A percentile compares a stretch with the other conserved stretches of the same genome.
phyloP scores from a whole-genome alignment of 495 filamentous ascomycete species.

The Halenospora varia region DNA sequence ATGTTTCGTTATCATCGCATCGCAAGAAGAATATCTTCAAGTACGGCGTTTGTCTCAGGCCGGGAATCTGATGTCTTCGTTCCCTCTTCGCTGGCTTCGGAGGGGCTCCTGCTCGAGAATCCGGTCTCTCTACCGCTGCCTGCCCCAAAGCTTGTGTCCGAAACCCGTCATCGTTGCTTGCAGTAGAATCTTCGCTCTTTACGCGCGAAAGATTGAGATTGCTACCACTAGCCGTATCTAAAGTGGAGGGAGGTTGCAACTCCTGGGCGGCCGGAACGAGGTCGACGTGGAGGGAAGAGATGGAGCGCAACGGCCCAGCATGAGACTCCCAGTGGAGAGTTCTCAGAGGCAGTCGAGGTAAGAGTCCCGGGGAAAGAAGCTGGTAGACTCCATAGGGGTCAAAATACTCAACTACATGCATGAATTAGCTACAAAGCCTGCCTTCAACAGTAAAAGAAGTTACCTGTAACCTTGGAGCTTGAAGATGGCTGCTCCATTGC shows the following conservation, averaged over 20 bases:
- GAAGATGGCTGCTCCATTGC: constrained; percentile 59
- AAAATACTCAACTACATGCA: constrained; percentile 61
- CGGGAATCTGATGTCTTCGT: constrained; percentile 91
- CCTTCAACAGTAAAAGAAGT: constrained; percentile 2
- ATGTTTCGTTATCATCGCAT: constrained; percentile 92
- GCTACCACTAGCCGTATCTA: constrained; percentile 32
- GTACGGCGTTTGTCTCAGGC: constrained; percentile 89
- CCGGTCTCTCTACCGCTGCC: constrained; percentile 19
- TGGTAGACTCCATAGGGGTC: constrained; percentile 86
- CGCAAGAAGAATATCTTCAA: constrained; percentile 84
- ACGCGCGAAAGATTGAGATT: constrained; percentile 36
- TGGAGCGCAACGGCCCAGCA: constrained; percentile 82
- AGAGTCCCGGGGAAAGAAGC: constrained; percentile 70
- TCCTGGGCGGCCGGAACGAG: constrained; percentile 56
- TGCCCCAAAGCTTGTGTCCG: constrained; percentile 35
- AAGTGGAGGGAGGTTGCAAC: constrained; percentile 3
- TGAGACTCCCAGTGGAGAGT: constrained; percentile 98
- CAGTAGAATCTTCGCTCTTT: constrained; percentile 37
- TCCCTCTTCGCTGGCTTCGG: constrained; percentile 40
- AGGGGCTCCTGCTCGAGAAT: constrained; percentile 9
- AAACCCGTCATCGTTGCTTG: constrained; percentile 46
- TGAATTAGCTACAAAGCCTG: constrained; percentile 2
- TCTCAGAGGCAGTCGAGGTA: constrained; percentile 77
- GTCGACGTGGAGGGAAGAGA: constrained; percentile 86
- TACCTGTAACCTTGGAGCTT: constrained; percentile 71